phyloP scores from a whole-genome alignment of 768 basidiomycete species.

The Boletus sp. region DNA sequence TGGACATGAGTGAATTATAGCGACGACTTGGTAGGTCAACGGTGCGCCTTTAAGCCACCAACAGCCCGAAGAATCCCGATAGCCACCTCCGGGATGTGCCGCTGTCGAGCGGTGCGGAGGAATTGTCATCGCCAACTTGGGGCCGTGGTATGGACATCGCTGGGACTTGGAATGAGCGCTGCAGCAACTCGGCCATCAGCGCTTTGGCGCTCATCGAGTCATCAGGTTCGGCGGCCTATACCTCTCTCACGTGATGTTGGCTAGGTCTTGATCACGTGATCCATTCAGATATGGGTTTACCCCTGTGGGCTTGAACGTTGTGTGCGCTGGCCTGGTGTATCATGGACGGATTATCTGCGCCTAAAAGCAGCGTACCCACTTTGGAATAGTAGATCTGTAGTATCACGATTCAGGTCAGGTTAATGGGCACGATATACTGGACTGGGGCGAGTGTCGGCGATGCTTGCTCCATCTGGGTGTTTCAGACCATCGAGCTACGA shows the following conservation, averaged over 20 bases:
- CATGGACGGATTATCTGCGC: constrained; percentile 12
- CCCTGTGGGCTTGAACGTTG: constrained; percentile 4
- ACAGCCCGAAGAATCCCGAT: constrained; percentile 27
- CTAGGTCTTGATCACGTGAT: neutral
- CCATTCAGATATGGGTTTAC: neutral
- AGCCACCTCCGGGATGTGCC: constrained; percentile 17
- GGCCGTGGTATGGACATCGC: neutral
- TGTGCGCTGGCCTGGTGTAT: constrained; percentile 3
- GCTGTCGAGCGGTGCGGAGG: neutral
- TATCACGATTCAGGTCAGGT: neutral
- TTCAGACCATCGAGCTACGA: constrained; percentile 2
- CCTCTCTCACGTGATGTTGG: neutral
- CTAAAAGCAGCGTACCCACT: neutral
- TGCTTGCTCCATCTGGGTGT: constrained; percentile 12
- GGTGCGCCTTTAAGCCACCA: constrained; percentile 19
- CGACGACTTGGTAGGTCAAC: too few relatives aligned
- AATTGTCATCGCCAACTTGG: neutral
- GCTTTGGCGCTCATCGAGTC: too few relatives aligned
- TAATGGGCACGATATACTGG: constrained; percentile 8
- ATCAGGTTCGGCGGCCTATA: too few relatives aligned
- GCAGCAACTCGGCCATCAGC: neutral
- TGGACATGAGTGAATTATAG: constrained; percentile 10
- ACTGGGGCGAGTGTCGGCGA: constrained; percentile 5
- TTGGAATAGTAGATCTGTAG: constrained; percentile 4
- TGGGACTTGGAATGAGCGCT: neutral